Conservation (phyloP, 768 basidiomycete species). For the Tulasnella sp. region DNA sequence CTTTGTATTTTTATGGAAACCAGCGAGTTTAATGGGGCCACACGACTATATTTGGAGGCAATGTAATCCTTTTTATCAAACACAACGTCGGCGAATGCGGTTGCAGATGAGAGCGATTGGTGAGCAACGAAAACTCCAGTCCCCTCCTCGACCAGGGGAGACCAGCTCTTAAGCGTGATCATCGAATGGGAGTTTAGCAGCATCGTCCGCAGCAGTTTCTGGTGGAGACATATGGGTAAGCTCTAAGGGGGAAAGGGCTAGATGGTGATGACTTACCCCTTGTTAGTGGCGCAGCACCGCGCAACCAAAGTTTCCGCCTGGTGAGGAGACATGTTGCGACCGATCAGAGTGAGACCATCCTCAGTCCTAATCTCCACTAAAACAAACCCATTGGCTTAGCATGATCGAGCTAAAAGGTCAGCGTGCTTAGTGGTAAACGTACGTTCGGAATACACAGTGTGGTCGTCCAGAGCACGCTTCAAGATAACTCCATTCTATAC, state of each 20-base stretch:
- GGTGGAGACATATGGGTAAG: background rate
- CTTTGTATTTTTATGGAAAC: background rate
- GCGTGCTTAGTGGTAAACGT: background rate
- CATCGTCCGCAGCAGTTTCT: background rate
- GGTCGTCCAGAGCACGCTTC: slow-evolving; percentile 1
- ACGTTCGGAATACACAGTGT: background rate
- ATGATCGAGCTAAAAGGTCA: background rate
- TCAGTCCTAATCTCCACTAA: background rate
- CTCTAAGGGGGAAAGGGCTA: background rate
- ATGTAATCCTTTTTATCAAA: background rate
- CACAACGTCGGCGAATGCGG: background rate
- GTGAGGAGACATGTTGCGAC: slow-evolving; percentile 5
- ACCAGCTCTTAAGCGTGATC: background rate
- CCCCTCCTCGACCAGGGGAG: background rate
- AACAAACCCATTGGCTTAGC: background rate
- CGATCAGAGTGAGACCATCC: background rate
- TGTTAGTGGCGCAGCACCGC: background rate
- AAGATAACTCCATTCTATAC: background rate
- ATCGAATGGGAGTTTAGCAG: background rate
- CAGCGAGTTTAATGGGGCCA: background rate
- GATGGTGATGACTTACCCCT: background rate
- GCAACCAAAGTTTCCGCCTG: background rate
- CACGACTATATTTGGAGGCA: too few species aligned
- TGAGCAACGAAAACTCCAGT: background rate
- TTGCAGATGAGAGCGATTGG: background rate